Evolutionary conservation across 164 flowering plant genomes (phyloP), one percentile per base, ranked within the genome.

Genomic region (Chloranthus sessilifolius): DNA sequence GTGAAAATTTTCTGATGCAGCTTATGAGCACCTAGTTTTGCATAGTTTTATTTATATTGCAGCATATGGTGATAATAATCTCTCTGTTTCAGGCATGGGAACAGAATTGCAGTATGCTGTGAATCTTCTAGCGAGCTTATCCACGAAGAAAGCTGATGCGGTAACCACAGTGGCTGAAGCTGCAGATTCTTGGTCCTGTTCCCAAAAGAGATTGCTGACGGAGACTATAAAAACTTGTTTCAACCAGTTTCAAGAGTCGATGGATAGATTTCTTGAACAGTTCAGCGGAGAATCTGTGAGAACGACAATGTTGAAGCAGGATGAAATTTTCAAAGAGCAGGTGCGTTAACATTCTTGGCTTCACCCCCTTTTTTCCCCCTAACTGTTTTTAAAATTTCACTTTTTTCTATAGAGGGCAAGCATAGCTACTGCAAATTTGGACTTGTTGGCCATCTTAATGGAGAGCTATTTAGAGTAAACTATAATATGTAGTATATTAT

Each of bases 261-360:
- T 82, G 83, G 81, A 79, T 52, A 62, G 56, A 55, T 41, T 53
- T 31, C 55, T 62, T 3, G 74, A 77, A 25, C 64, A 58, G n/a
- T 63, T 60, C 56, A 70, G 53, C 61, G 33, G 61, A 5, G 79
- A 85, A 26, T 63, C 74, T 29, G 65, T 80, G 45, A 76, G 60
- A 57, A 72, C 50, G 43, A 78, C 75, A 41, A 82, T 85, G 75
- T 65, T 76, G 58, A 59, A 65, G 67, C 95, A 85, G 7, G 88
- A 85, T 51, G 76, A 76, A 42, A 58, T 65, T 36, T 85, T 85
- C 68, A 73, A 66, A 65, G 76, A 74, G 12, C 95, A 85, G 86
- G 95, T 85, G 24, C 17, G 26, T n/a, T n/a, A 1, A 22, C 28
- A 29, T 42, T 26, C 47, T 9, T 8, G 23, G 20, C 34, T 53